Evolutionary conservation across 257 asterid genomes (phyloP).

Genomic region (Solanum infundibuliforme): DNA sequence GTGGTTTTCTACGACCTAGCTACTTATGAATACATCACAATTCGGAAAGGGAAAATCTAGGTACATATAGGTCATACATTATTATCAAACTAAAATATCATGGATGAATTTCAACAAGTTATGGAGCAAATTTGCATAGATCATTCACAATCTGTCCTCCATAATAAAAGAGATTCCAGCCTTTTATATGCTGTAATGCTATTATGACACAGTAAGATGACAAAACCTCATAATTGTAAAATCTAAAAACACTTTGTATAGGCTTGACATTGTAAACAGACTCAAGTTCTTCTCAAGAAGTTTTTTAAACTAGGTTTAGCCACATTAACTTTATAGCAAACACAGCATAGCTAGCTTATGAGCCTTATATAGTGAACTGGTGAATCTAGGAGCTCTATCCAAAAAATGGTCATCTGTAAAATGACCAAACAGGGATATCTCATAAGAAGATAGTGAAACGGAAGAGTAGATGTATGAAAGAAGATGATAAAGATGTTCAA

Average conservation of each 20-base stretch:
- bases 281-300: not conserved
- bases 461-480: not conserved
- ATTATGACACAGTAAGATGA: not conserved
- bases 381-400: not conserved
- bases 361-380: not conserved
- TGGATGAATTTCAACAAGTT: not conserved
- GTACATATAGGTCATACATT: not conserved
- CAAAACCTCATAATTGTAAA: not conserved
- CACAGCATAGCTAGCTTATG: not conserved
- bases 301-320: not conserved
- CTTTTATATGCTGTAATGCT: not conserved
- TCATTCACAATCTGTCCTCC: not conserved
- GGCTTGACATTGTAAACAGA: not conserved
- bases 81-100: not conserved
- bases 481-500: not conserved
- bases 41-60: not conserved
- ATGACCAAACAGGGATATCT: not conserved
- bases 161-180: not conserved
- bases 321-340: not conserved
- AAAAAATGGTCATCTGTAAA: not conserved
- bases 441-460: not conserved
- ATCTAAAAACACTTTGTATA: not conserved
- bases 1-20: not conserved
- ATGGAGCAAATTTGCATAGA: not conserved
- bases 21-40: not conserved